Conservation (phyloP, 2,329 filamentous ascomycete species). For the Ophiostoma quercus region DNA sequence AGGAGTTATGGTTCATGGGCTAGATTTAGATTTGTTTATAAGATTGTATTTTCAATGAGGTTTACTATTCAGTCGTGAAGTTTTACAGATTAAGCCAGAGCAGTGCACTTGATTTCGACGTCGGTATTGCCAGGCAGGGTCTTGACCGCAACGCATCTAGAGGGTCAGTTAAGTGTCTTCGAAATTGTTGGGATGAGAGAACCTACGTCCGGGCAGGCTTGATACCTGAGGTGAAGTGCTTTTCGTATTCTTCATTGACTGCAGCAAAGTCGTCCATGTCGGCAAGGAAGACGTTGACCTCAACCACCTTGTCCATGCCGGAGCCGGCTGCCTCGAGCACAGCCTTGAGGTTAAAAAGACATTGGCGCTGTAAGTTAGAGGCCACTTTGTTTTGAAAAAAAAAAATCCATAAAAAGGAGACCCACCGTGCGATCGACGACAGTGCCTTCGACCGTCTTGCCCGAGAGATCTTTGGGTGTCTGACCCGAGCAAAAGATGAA, state of each 20-base stretch:
- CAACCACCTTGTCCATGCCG: background rate
- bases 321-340: background rate
- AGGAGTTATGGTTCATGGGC: background rate
- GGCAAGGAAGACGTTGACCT: background rate
- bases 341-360: background rate
- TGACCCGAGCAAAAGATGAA: too few species aligned
- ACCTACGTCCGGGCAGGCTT: background rate
- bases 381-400: too few species aligned
- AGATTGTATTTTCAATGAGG: too few species aligned
- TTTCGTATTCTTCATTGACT: background rate
- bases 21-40: background rate
- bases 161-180: background rate
- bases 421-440: too few species aligned
- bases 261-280: background rate
- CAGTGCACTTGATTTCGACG: background rate
- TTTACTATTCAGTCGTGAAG: too few species aligned
- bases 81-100: background rate
- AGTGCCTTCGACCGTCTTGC: too few species aligned
- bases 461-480: too few species aligned
- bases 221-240: background rate
- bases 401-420: too few species aligned
- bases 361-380: background rate
- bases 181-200: background rate
- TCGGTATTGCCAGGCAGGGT: background rate
- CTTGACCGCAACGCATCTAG: background rate